These are phyloP conservation scores for Serendipita indica DNA, from an alignment of 768 basidiomycete genomes.

Conservation along the genomic window DNA sequence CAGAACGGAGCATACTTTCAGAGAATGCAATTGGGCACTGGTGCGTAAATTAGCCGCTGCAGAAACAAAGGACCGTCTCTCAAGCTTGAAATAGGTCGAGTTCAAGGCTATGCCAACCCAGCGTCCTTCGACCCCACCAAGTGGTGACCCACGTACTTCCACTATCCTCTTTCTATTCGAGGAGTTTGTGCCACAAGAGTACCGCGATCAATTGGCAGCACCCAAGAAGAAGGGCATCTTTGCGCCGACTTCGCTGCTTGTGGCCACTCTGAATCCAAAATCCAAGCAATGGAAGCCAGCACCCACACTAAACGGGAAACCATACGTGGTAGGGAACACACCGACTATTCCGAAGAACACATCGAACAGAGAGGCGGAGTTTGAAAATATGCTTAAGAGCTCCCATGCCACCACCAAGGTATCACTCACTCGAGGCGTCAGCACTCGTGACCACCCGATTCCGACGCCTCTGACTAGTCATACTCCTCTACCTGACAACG, in stretches of 20 bases:
- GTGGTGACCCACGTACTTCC: slow-evolving; percentile 48
- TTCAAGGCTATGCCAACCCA: slow-evolving; percentile 56
- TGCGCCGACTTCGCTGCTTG: slow-evolving; percentile 27
- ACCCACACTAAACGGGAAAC: slow-evolving; percentile 64
- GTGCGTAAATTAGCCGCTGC: slow-evolving; percentile 34
- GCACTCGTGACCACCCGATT: slow-evolving; percentile 1
- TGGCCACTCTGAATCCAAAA: slow-evolving; percentile 47
- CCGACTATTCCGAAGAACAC: slow-evolving; percentile 34
- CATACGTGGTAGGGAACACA: slow-evolving; percentile 50
- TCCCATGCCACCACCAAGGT: slow-evolving; percentile 10
- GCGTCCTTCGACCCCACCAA: slow-evolving; percentile 15
- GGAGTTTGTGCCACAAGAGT: slow-evolving; percentile 85
- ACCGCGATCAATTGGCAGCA: slow-evolving; percentile 55
- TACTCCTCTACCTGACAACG: slow-evolving; percentile 8
- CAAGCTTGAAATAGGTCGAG: slow-evolving; percentile 45
- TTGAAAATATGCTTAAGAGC: slow-evolving; percentile 46
- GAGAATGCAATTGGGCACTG: slow-evolving; percentile 86
- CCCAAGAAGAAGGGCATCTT: slow-evolving; percentile 15
- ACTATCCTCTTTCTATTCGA: slow-evolving; percentile 72
- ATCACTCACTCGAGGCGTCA: slow-evolving; percentile 7
- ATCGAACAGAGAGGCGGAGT: slow-evolving; percentile 54
- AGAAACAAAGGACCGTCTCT: neutral
- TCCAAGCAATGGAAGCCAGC: slow-evolving; percentile 56
- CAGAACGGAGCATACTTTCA: slow-evolving; percentile 57
- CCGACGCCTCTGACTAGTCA: slow-evolving; percentile 3